Percentiles rank a stretch among this genome's conserved stretches.
These are phyloP conservation scores for Aspergillus carbonarius DNA, from an alignment of 2,329 filamentous ascomycete genomes.

Conservation along the genomic window DNA sequence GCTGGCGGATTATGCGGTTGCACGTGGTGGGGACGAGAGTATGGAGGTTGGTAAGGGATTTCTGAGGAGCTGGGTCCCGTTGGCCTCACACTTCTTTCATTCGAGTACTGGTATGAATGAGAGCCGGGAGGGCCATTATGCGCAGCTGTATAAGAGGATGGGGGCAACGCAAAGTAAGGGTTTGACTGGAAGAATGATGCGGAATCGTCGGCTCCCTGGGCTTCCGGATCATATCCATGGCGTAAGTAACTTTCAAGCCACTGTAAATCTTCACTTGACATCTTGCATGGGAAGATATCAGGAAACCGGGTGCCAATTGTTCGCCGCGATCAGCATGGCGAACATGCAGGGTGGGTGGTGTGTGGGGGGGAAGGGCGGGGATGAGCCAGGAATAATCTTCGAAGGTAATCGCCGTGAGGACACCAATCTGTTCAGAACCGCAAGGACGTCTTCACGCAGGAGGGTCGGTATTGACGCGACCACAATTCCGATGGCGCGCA, in stretches of 20 bases:
- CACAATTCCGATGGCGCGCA: background rate
- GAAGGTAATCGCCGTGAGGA: background rate
- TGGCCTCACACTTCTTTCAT: slow-evolving; percentile 2
- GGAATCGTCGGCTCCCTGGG: slow-evolving; percentile 1
- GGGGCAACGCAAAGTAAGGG: background rate
- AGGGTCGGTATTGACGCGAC: background rate
- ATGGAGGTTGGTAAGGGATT: background rate
- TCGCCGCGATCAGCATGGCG: background rate
- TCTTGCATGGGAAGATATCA: slow-evolving; percentile 6
- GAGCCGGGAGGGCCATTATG: background rate
- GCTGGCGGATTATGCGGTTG: background rate
- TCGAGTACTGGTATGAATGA: background rate
- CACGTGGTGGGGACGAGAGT: background rate
- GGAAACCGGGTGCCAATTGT: background rate
- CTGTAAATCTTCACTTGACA: slow-evolving; percentile 20
- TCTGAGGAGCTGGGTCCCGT: background rate
- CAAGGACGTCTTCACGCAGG: background rate
- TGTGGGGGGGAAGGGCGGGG: too few species aligned
- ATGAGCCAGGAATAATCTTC: background rate
- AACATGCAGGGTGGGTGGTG: background rate
- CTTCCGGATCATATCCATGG: slow-evolving; percentile 1
- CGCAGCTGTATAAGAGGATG: background rate
- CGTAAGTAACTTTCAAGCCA: slow-evolving; percentile 19
- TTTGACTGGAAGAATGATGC: background rate
- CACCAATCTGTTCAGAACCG: background rate